Evolutionary conservation across 192 early-diverging fungal genomes (phyloP), one percentile per base, ranked within the genome.

Genomic region (Allomyces arbusculus): DNA sequence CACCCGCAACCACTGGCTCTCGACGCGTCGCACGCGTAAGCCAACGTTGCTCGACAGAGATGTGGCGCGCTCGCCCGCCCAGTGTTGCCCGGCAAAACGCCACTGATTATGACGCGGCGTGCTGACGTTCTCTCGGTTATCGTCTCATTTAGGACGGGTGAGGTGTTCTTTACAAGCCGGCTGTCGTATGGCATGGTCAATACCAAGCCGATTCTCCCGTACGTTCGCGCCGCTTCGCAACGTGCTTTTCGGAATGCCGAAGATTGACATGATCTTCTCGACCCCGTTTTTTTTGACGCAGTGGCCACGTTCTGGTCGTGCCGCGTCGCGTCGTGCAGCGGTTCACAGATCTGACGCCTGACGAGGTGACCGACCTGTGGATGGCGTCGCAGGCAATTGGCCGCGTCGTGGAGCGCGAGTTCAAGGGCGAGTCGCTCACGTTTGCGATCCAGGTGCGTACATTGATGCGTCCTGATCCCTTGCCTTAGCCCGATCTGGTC

Each of bases 181-280:
- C 74, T 86, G n/a, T 79, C 79, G 24, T 79, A 87, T 40, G 92
- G 86, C 0, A 71, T 97, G 12, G 93, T 95, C 63, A 95, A 95
- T 71, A 79, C 91, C n/a, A 95, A 95, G 72, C 92, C 95, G 19
- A 83, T 91, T 61, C 80, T 83, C 0, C 88, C 87, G 85, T 87
- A 77, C 79, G 77, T 72, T 43, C 14, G 44, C 11, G 61, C 50
- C 58, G 40, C 20, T 44, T 33, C 24, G n/a, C 28, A 7, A 25
- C 11, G 24, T 24, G 8, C 3, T 64, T 6, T 63, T 45, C 24
- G 40, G 61, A 24, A 66, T 24, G 40, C 14, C 55, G 58, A 63
- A 43, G 26, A 44, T 28, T 24, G 23, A 28, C 73, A 26, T 50
- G 23, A 14, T 20, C 44, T 25, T 11, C 25, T 64, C 22, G 10